Percentiles rank a stretch among this genome's conserved stretches.
phyloP scores from a whole-genome alignment of 2,329 filamentous ascomycete species.

The Myriosclerotinia scirpicola region DNA sequence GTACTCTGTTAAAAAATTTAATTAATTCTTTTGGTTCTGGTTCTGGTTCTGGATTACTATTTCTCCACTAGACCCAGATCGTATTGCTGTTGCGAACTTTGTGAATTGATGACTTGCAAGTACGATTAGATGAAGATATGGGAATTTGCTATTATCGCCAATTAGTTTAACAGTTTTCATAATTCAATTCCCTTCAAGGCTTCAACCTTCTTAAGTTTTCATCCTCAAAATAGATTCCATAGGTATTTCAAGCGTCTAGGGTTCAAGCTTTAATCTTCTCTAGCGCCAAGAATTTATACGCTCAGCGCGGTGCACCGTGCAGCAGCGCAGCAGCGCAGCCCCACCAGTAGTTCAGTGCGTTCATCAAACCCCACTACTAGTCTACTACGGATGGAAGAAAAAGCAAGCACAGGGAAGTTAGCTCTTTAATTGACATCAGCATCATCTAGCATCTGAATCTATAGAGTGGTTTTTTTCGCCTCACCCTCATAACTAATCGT shows the following conservation, averaged over 20 bases:
- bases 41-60: background rate
- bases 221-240: no score
- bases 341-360: slow-evolving; percentile 9
- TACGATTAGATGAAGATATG: background rate
- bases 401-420: background rate
- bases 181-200: background rate
- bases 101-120: background rate
- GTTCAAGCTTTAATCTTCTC: slow-evolving; percentile 16
- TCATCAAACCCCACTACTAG: slow-evolving; percentile 10
- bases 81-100: background rate
- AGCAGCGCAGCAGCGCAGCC: slow-evolving; percentile 16
- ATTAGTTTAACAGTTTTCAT: background rate
- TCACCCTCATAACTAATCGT: background rate
- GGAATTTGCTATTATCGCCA: no score
- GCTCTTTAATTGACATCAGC: background rate
- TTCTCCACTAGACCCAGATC: slow-evolving; percentile 9
- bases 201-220: background rate
- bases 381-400: background rate
- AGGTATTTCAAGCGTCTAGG: slow-evolving; percentile 17
- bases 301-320: slow-evolving; percentile 25
- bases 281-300: slow-evolving; percentile 24
- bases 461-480: background rate
- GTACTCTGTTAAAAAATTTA: background rate
- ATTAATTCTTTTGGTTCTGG: background rate
- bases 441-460: slow-evolving; percentile 4